Evolutionary conservation across 768 basidiomycete genomes (phyloP), one percentile per base, ranked within the genome.

Genomic region (Macrolepiota albuminosa): DNA sequence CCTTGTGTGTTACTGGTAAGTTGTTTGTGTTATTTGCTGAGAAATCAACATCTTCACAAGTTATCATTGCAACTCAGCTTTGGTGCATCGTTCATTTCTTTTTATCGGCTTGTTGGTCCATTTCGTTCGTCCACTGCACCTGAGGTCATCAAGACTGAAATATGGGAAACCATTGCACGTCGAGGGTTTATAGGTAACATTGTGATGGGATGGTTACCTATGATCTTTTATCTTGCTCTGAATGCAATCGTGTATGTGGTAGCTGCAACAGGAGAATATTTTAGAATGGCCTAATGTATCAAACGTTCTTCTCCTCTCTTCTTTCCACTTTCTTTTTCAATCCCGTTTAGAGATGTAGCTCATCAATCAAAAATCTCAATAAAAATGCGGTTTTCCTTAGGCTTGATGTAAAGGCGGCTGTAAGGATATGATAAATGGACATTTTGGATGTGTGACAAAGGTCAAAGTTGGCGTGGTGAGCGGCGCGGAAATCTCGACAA

Each of bases 151-250:
- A 78, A 76, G 66, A 81, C 78, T 2, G 85, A 86, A 68, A 69
- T 86, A 7, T 85, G 81, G 82, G 84, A 86, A 29, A 84, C 83
- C 2, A 80, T 86, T 54, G 75, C 72, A 3, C 76, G 85, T 0
- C 69, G 85, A 54, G 84, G 84, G 1, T 24, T 83, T 13, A 57
- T 81, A 6, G 83, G 84, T 3, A 86, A 86, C 63, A 49, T 84
- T 3, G 62, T 80, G 39, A 85, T 86, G 84, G 85, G 84, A 3
- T 64, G 84, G 16, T 78, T 84, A 37, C 80, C 80, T 1, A 81
- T 81, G 79, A 40, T 72, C 6, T 79, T 79, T 62, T 81, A 81
- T 65, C 65, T 73, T 29, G 13, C 34, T 24, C 55, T 66, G 11
- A 66, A 61, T 26, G 39, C 39, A 10, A 29, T 56, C 4, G 64